Base-by-base conservation (phyloP, 1,284 basidiomycete genomes). In the Ceratobasidium sp. region DNA sequence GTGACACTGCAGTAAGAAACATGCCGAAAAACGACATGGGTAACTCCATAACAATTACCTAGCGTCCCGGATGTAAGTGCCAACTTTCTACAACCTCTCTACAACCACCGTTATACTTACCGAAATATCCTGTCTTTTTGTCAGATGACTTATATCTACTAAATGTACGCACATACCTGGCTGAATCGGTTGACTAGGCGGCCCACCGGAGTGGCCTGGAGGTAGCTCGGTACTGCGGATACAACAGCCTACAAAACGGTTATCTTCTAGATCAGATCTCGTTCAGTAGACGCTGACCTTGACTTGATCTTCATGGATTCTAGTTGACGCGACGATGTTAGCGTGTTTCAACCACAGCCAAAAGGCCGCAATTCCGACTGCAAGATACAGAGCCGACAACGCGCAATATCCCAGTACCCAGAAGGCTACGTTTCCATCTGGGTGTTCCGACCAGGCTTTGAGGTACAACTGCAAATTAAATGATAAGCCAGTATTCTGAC, bases 1-100 rank as follows among this genome's bases (percentile, higher is more conserved):
- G 64, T 33, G 64, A 67, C 42, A 20, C 42, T 67, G 64, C 64
- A 13, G 64, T 49, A 18, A 67, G n/a, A n/a, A 67, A 67, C 64
- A 51, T 51, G 42, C n/a, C 64, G 7, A 67, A 49, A 33, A 46
- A 67, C 12, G 44, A 49, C 42, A 46, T 67, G n/a, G 64, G 64
- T 12, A 67, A 49, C n/a, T 23, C 23, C 64, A 67, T 51, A 6
- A 67, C 39, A 46, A 67, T 49, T 3, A 12, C 26, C 64, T 67
- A 67, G 3, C 7, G 13, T 12, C 60, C 39, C 7, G 39, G n/a
- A 26, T 13, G 51, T 63, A 1, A 63, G 33, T 18, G 18, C 20
- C 20, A 42, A n/a, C 15, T 63, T 12, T 20, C n/a, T 33, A 12
- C 46, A 10, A 7, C 2, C 10, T 13, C 20, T 15, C n/a, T 33